Evolutionary conservation across 495 filamentous ascomycete genomes (phyloP).

Genomic region (Xylaria flabelliformis): DNA sequence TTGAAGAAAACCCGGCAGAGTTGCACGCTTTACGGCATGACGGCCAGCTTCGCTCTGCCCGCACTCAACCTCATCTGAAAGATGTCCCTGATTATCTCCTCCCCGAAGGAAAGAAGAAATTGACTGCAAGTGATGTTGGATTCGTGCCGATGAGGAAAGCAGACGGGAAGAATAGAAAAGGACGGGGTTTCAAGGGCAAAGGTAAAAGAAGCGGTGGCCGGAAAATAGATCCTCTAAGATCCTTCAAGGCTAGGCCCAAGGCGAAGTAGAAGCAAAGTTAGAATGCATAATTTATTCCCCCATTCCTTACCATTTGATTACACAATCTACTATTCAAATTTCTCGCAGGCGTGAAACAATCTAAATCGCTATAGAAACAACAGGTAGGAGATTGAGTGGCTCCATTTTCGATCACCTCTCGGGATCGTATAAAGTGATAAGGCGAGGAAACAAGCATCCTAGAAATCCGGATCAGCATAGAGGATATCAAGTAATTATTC

Average conservation of each 20-base stretch:
- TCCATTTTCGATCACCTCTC: neutral
- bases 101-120: constrained; percentile 75
- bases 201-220: constrained; percentile 55
- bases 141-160: constrained; percentile 80
- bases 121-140: constrained; percentile 66
- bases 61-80: constrained; percentile 87
- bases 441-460: neutral
- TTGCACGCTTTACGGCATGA: constrained; percentile 89
- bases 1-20: constrained; percentile 95
- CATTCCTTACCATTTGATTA: too few species aligned
- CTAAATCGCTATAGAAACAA: neutral
- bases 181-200: constrained; percentile 65
- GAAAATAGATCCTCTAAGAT: constrained; percentile 85
- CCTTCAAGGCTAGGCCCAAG: constrained; percentile 71
- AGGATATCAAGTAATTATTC: neutral
- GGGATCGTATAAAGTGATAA: too few species aligned
- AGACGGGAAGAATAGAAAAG: constrained; percentile 69
- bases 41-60: constrained; percentile 77
- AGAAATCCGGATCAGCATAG: neutral
- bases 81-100: constrained; percentile 96
- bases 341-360: neutral
- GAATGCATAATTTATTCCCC: neutral
- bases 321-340: neutral
- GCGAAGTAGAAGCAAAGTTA: constrained; percentile 38
- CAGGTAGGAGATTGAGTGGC: neutral